phyloP scores from a whole-genome alignment of 352 stramenopile genomes.

The Pythium brassicae region DNA sequence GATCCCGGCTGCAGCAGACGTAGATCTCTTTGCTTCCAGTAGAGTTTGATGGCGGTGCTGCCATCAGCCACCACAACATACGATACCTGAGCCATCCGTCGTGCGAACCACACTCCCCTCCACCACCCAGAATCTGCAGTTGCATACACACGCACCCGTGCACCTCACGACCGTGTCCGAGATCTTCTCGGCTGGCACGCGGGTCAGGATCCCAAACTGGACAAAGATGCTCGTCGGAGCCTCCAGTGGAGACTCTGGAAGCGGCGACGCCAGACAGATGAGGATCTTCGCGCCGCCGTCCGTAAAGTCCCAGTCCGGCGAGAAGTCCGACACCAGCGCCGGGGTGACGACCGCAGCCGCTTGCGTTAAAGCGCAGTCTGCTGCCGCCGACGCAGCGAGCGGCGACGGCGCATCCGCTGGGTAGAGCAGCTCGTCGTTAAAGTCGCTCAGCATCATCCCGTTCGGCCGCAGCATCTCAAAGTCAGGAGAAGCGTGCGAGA shows the following conservation, averaged over 20 bases:
- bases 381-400: background rate
- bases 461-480: constrained; percentile 13
- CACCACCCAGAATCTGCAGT: background rate
- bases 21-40: constrained; percentile 57
- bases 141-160: constrained; percentile 36
- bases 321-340: constrained; percentile 75
- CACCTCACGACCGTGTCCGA: constrained; percentile 74
- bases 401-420: constrained; percentile 11
- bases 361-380: too few relatives aligned
- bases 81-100: constrained; percentile 1
- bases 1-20: constrained; percentile 33
- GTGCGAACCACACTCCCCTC: background rate
- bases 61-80: background rate
- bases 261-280: constrained; percentile 59
- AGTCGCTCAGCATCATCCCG: constrained; percentile 13
- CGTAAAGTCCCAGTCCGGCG: constrained; percentile 78
- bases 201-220: constrained; percentile 50
- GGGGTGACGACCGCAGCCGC: constrained; percentile 20
- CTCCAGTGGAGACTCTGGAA: constrained; percentile 19
- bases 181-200: constrained; percentile 51
- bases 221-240: constrained; percentile 50
- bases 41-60: constrained; percentile 39
- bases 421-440: constrained; percentile 29
- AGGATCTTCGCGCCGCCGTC: constrained; percentile 76
- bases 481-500: background rate